Base-by-base conservation (phyloP, 805 yeast genomes). In the Lipomyces lipofer region DNA sequence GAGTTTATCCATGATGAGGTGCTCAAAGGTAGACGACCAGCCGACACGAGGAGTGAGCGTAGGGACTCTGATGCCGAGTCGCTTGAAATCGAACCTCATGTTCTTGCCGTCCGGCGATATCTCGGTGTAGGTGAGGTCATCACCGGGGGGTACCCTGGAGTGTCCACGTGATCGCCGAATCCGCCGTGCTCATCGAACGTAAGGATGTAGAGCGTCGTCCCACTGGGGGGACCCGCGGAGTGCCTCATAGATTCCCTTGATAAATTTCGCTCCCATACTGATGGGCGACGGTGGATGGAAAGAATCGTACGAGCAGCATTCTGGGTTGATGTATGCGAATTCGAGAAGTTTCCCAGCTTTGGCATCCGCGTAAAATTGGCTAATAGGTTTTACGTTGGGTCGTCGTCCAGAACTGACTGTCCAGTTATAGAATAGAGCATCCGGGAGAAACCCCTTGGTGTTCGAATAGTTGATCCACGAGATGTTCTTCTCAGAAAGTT, bases 171-270 rank as follows among this genome's bases (percentile, higher is more conserved):
- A 15, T 45, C 49, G 10, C 27, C 49, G 25, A 45, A 45, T 10
- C 49, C 49, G 19, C 49, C 49, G 13, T 45, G 49, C 9, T 45
- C 49, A 15, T 45, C 49, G 28, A 45, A 45, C 8, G 38, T 45
- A 13, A 45, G 45, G 27, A 45, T 45, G 24, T 15, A 45, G 3
- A 45, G 49, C 6, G 49, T 45, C 45, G 12, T 45, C 13, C 49
- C 49, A 45, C 28, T 45, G 45, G 17, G 25, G 38, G 43, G 49
- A 45, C 17, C 27, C 19, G n/a, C 49, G 49, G 25, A 45, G 38
- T 1, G 49, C 49, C 27, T 45, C 49, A 28, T 45, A 45, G n/a
- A 45, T 21, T 28, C 27, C 15, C 13, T 35, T 45, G 13, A 45
- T 45, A n/a, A 45, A 45, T 3, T 13, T n/a, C 21, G 24, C 49